Evolutionary conservation across 352 stramenopile genomes (phyloP), one percentile per base, ranked within the genome.

Genomic region (Phytopythium mirpurense): DNA sequence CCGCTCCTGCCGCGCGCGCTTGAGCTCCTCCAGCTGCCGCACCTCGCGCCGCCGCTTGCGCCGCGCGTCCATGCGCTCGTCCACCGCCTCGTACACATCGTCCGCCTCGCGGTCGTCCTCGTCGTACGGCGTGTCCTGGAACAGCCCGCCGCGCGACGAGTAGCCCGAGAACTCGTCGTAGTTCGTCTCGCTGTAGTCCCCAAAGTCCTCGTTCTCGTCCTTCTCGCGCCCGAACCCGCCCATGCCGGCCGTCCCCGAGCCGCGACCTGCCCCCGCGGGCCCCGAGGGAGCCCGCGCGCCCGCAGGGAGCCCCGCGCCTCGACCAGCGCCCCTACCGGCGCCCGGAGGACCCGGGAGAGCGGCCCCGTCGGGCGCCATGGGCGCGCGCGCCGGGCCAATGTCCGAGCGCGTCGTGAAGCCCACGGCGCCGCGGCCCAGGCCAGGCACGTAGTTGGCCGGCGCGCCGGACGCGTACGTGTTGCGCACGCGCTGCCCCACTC

Each of bases 351-450:
- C 40, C 0, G 85, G 77, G 4, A 74, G 55, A 35, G 85, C 84
- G 21, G 74, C 69, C 19, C 75, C 86, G 40, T 90, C 82, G 15
- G 77, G 70, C 8, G 67, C 63, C 51, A 78, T 69, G 11, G 84
- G 72, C 10, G 81, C 72, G 19, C 86, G 74, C 47, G 89, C 93
- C 5, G 94, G 91, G 7, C 96, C 97, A 57, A 99, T 98, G 65
- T 99, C 96, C 49, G 88, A 98, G 15, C 96, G 90, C 18, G 96
- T 99, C 7, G 96, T 98, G 70, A 99, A 99, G 23, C 97, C 96
- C 36, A 98, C 80, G 29, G 95, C 96, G 47, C 97, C 96, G 50
- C 96, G 90, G 24, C 96, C 97, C 8, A 98, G 71, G 49, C 97
- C 96, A 8, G 97, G 83, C 19, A 99, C 87, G 76, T 99, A 99